Base-by-base conservation (phyloP, 495 filamentous ascomycete species). In the Aspergillus bertholletiae region DNA sequence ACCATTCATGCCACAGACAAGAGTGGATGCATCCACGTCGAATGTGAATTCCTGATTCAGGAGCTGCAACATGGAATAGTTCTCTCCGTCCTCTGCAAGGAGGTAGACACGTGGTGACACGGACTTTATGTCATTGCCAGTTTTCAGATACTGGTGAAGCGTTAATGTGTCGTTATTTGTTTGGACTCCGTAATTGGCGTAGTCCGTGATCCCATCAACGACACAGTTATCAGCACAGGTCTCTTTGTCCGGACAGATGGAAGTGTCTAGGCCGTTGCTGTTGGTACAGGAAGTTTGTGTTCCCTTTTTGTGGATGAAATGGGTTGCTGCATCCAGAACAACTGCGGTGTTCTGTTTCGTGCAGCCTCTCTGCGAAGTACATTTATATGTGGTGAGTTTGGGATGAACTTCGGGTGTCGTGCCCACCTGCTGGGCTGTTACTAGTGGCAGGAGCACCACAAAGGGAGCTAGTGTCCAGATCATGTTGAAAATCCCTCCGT, bases 1-100 rank as follows among this genome's bases (percentile, higher is more conserved):
- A 45, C 81, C 84, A 67, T 88, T 89, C 72, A 85, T 76, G 3
- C 85, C 85, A 61, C 85, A 89, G 2, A 75, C 76, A 1, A 88
- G 72, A 7, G 75, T 72, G 22, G 79, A 82, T 3, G 80, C 73
- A 61, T 89, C 83, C 18, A 88, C 80, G 51, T 87, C 83, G 63
- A 87, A 87, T 26, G 74, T 70, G 49, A 88, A 66, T 54, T 88
- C 85, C 53, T 79, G 67, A 56, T 80, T 80, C 17, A 80, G 70
- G 8, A 87, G 72, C 52, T 80, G 71, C 50, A 87, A 62, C 71
- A 81, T 74, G 48, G 84, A 74, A 69, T 88, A 88, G 53, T 83
- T 80, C 47, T 72, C 60, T 43, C 74, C 73, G 49, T 71, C 66
- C 18, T 73, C 64, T 27, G 76, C 80, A 7, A 89, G 74, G 24